phyloP scores from a whole-genome alignment of 2,329 filamentous ascomycete species.

The Hypoxylon sp. region DNA sequence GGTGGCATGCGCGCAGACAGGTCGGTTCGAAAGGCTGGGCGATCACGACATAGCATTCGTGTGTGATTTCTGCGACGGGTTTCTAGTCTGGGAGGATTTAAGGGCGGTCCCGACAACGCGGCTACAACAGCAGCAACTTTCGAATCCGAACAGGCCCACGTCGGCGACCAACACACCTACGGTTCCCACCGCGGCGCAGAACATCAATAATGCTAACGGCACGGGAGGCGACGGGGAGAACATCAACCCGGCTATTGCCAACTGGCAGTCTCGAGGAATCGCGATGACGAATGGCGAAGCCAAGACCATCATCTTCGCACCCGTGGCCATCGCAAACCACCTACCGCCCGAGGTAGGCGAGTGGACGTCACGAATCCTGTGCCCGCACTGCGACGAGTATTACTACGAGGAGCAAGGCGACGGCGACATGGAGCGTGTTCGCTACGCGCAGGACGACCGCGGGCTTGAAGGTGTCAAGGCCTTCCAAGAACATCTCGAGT shows the following conservation, averaged over 20 bases:
- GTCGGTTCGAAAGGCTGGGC: conserved; percentile 64
- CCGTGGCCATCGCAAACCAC: conserved; percentile 67
- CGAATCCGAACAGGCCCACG: background rate
- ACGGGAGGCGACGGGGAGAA: conserved; percentile 19
- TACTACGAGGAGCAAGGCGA: conserved; percentile 58
- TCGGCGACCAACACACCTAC: conserved; percentile 15
- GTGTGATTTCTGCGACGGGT: conserved; percentile 69
- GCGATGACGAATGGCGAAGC: conserved; percentile 52
- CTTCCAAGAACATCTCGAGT: conserved; percentile 65
- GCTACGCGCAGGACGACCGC: conserved; percentile 56
- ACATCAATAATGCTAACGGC: conserved; percentile 27
- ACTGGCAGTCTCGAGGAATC: conserved; percentile 63
- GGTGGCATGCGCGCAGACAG: conserved; percentile 59
- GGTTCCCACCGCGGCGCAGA: background rate
- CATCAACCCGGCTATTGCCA: conserved; percentile 44
- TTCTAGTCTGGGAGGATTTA: conserved; percentile 66
- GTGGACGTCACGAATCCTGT: conserved; percentile 61
- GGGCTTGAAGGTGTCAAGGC: conserved; percentile 59
- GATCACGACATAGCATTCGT: conserved; percentile 65
- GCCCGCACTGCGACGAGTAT: conserved; percentile 66
- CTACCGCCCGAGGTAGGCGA: conserved; percentile 58
- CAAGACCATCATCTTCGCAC: conserved; percentile 64
- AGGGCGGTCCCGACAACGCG: conserved; percentile 60
- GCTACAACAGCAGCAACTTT: conserved; percentile 30
- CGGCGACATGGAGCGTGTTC: conserved; percentile 60